Evolutionary conservation across 345 rosid genomes (phyloP).

Genomic region (Erucastrum elatum): DNA sequence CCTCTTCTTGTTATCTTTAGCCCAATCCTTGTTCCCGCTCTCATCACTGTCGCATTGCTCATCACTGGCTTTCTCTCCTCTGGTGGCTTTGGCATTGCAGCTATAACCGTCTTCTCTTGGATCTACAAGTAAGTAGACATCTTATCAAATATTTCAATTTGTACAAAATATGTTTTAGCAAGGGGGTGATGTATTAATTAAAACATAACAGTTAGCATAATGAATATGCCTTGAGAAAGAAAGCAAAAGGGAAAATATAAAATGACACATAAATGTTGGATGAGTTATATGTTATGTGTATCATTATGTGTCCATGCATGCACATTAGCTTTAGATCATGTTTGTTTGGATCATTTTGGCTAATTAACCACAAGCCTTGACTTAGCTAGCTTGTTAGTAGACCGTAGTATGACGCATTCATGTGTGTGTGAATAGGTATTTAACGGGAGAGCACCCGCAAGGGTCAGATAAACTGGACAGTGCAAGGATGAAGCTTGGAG

Average conservation of each 20-base stretch:
- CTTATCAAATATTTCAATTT: background rate
- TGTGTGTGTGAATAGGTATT: constrained; percentile 51
- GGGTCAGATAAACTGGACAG: constrained; percentile 68
- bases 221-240: background rate
- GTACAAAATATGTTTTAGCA: background rate
- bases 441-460: constrained; percentile 65
- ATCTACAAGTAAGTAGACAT: constrained; percentile 53
- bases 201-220: background rate
- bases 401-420: background rate
- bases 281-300: too few species aligned
- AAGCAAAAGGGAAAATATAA: too few species aligned
- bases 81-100: constrained; percentile 81
- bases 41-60: constrained; percentile 51
- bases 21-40: constrained; percentile 82
- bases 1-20: constrained; percentile 86
- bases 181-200: background rate
- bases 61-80: constrained; percentile 70
- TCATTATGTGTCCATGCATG: too few species aligned
- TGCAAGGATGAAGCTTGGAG: constrained; percentile 63
- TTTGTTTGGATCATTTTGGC: background rate
- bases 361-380: background rate
- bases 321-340: too few species aligned
- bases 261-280: too few species aligned
- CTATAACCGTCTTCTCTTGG: constrained; percentile 77
- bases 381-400: background rate